Base-by-base conservation (phyloP, 1,139 yeast genomes). In the Protomyces inundatus region DNA sequence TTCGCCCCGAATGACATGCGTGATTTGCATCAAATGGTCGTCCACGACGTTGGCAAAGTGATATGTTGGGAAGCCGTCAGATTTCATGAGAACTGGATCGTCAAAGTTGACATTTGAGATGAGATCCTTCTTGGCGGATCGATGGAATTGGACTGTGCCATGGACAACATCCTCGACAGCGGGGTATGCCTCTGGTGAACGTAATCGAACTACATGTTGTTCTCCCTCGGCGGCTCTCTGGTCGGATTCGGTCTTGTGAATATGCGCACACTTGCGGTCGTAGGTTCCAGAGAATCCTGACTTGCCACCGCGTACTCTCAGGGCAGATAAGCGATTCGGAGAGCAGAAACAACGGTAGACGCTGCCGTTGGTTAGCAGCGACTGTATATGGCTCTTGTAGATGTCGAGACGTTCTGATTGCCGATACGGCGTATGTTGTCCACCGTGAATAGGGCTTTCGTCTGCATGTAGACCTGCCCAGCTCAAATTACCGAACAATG, bases 31-130 rank as follows among this genome's bases (percentile, higher is more conserved):
- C 59, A 88, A 76, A 73, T 91, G 96, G 73, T 93, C 99, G 72
- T 93, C 99, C 1, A 93, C 84, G 1, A 93, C 97, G 71, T 90
- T 91, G 30, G 98, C 98, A 72, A 93, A 86, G 75, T 93, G 99
- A 71, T 93, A 93, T 0, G 99, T 93, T 16, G 99, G 99, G 67
- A 89, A 77, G 0, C 95, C 93, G 73, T 93, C 98, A 6, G 96
- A 87, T 73, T 95, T 93, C 73, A 93, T 76, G 48, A 93, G 78
- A 6, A 93, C 88, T 37, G 91, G 90, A 74, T 95, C 98, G 72
- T 93, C 98, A 73, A 81, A 90, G 57, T 98, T 79, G 0, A 82
- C 82, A 52, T 33, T 16, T 10, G 46, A 39, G 9, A 60, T 39
- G 10, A 33, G 54, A 30, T 39, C 57, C 36, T 23, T 34, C 42